A percentile compares a stretch with the other conserved stretches of the same genome.
phyloP scores from a whole-genome alignment of 1,139 yeast species.

The Kodamaea derodonti region DNA sequence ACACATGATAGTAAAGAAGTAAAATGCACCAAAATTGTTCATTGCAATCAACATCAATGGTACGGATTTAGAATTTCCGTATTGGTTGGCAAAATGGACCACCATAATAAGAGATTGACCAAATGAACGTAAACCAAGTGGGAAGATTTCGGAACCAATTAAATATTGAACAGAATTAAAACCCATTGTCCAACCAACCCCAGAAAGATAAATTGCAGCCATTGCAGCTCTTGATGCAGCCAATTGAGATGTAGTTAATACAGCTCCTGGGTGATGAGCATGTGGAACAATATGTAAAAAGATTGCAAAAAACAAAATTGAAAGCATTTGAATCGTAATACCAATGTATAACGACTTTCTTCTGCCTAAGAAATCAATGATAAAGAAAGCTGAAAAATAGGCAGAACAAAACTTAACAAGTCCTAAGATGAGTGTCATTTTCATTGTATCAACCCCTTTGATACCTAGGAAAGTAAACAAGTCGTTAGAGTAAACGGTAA shows the following conservation, averaged over 20 bases:
- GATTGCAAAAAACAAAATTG: conserved; percentile 19
- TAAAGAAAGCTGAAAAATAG: conserved; percentile 38
- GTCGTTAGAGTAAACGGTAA: conserved; percentile 42
- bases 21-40: conserved; percentile 18
- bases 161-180: conserved; percentile 23
- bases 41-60: conserved; percentile 20
- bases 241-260: conserved; percentile 13
- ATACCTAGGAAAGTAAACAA: conserved; percentile 52
- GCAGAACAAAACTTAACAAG: conserved; percentile 44
- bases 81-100: conserved; percentile 23
- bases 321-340: conserved; percentile 15
- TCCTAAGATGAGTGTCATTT: conserved; percentile 47
- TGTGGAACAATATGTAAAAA: conserved; percentile 19
- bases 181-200: conserved; percentile 25
- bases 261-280: conserved; percentile 12
- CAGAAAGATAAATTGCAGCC: conserved; percentile 21
- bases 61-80: conserved; percentile 22
- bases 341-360: conserved; percentile 33
- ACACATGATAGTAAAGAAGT: conserved; percentile 17
- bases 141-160: conserved; percentile 22
- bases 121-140: conserved; percentile 21
- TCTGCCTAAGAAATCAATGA: conserved; percentile 47
- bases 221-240: conserved; percentile 18
- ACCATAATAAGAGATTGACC: conserved; percentile 22
- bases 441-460: conserved; percentile 27